Conservation (phyloP, 495 filamentous ascomycete species). For the Penicillium canariense region DNA sequence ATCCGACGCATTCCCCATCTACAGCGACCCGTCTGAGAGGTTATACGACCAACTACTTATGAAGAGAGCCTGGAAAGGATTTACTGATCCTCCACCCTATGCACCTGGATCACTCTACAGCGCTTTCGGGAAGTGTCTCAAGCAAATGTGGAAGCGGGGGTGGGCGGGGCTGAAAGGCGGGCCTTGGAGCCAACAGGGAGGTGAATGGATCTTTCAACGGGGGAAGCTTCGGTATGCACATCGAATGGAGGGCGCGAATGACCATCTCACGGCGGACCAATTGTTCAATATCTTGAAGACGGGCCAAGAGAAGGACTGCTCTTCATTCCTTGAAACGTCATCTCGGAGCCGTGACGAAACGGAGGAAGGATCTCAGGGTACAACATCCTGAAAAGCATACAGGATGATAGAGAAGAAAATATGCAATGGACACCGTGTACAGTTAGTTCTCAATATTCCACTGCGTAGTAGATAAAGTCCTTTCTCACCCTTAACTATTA, state of each 20-base stretch:
- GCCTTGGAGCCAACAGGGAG: conserved; percentile 19
- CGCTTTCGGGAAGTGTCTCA: conserved; percentile 9
- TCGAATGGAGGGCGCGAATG: conserved; percentile 23
- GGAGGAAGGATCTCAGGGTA: background rate
- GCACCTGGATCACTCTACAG: conserved; percentile 11
- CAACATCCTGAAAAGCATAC: no score
- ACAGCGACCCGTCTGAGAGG: conserved; percentile 19
- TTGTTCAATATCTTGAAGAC: conserved; percentile 21
- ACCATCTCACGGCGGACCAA: conserved; percentile 29
- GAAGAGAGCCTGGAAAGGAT: conserved; percentile 14
- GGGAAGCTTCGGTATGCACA: conserved; percentile 22
- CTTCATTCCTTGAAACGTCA: background rate
- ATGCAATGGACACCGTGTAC: no score
- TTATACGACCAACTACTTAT: conserved; percentile 26
- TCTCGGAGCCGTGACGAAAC: background rate
- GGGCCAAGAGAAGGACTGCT: background rate
- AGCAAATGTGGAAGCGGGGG: conserved; percentile 19
- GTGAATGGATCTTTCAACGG: conserved; percentile 26
- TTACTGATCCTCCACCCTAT: conserved; percentile 20
- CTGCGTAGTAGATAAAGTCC: no score
- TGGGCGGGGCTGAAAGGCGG: conserved; percentile 15
- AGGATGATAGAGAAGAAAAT: no score
- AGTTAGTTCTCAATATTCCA: no score
- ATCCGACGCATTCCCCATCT: conserved; percentile 18
- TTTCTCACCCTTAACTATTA: no score